Conservation (phyloP, 1,284 basidiomycete species). For the Boletus holoroseus region DNA sequence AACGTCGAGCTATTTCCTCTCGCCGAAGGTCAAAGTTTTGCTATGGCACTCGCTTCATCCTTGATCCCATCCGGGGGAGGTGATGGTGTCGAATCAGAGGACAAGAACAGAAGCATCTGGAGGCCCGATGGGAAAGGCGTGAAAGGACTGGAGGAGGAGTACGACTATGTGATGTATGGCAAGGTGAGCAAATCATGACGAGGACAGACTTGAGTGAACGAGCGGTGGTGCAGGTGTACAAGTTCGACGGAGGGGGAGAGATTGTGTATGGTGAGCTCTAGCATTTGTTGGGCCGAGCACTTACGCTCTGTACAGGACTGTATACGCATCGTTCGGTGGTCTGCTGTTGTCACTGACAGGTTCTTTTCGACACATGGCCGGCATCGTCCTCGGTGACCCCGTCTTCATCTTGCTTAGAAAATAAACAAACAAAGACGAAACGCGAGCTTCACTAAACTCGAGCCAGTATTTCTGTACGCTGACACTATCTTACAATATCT, state of each 20-base stretch:
- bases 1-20: constrained; percentile 85
- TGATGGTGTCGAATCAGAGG: constrained; percentile 48
- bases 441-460: background rate
- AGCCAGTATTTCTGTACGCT: background rate
- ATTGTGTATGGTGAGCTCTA: constrained; percentile 56
- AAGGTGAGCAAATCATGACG: constrained; percentile 56
- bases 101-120: constrained; percentile 79
- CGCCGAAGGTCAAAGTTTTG: constrained; percentile 65
- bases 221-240: constrained; percentile 72
- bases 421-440: constrained; percentile 14
- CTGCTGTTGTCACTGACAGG: constrained; percentile 93
- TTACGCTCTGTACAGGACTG: constrained; percentile 56
- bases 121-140: constrained; percentile 83
- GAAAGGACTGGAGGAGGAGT: constrained; percentile 89
- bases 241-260: constrained; percentile 87
- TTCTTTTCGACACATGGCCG: constrained; percentile 88
- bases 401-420: constrained; percentile 85
- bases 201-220: constrained; percentile 11
- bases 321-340: constrained; percentile 96
- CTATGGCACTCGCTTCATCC: constrained; percentile 82
- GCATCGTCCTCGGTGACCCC: constrained; percentile 88
- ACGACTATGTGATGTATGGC: constrained; percentile 99
- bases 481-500: constrained; percentile 10
- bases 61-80: constrained; percentile 59
- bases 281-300: background rate